phyloP scores from a whole-genome alignment of 83 land plant species.

The Thuja plicata region DNA sequence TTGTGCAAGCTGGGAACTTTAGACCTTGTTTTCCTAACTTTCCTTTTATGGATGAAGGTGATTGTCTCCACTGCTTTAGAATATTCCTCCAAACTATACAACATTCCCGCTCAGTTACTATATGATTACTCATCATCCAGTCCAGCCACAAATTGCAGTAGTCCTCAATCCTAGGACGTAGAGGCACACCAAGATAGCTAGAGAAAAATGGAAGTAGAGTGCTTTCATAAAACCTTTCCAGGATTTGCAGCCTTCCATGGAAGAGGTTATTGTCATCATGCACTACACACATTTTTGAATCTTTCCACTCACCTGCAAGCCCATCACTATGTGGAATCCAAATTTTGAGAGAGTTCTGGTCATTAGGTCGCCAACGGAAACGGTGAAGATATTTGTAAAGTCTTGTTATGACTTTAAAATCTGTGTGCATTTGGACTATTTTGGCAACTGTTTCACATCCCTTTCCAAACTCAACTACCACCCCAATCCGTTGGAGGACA shows the following conservation, averaged over 20 bases:
- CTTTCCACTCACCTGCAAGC: slow-evolving; percentile 47
- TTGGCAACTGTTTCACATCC: no score
- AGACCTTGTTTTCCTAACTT: no score
- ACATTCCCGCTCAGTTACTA: slow-evolving; percentile 16
- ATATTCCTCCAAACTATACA: slow-evolving; percentile 35
- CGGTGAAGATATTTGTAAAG: slow-evolving; percentile 9
- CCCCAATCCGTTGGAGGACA: neutral
- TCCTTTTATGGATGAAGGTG: no score
- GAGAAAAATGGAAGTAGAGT: slow-evolving; percentile 33
- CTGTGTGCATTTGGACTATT: slow-evolving; percentile 1
- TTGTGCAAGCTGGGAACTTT: neutral
- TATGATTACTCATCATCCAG: no score
- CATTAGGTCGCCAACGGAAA: slow-evolving; percentile 28
- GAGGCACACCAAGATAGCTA: slow-evolving; percentile 23
- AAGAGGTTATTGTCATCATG: slow-evolving; percentile 37
- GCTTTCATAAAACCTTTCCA: slow-evolving; percentile 35
- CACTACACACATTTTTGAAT: slow-evolving; percentile 26
- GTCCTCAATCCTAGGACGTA: slow-evolving; percentile 15
- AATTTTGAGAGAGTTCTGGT: slow-evolving; percentile 6
- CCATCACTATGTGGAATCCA: slow-evolving; percentile 10
- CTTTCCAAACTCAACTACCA: no score
- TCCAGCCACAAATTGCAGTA: no score
- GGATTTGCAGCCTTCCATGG: slow-evolving; percentile 17
- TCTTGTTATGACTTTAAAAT: slow-evolving; percentile 24
- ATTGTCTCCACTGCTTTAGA: slow-evolving; percentile 20